Evolutionary conservation across 495 filamentous ascomycete species (phyloP), one percentile per base, ranked within the genome.

Genomic region (Terfezia boudieri): DNA sequence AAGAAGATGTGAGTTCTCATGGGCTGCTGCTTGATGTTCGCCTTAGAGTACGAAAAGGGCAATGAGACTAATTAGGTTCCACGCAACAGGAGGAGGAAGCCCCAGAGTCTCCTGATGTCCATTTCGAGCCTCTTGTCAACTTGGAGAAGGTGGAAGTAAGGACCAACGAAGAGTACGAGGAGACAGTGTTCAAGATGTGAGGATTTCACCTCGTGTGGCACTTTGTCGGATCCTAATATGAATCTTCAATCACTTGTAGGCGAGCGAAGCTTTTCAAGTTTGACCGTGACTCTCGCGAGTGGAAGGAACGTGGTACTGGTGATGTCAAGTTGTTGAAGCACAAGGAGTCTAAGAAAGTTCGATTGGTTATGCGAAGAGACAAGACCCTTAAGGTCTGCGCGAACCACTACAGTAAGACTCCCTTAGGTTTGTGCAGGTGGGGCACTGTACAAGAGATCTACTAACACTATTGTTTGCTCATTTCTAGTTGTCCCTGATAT

Each of bases 371-470:
- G 92, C 81, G 92, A 69, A 76, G 92, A 66, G 92, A 99, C 72
- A 94, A 95, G 82, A 96, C 92, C 59, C 78, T 94, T 71, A 99
- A 99, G 75, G 90, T 96, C 70, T 99, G 92, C 81, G 92, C 92
- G 66, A 99, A 99, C 73, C 92, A 99, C 75, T 99, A 99, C 70
- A 82, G 90, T 98, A 82, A 67, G 85, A 69, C 0, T 51, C 26
- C 49, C 16, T 11, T 51, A 17, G 26, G 7, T 32, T 7, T 7
- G 26, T 32, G 1, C 26, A 16, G 20, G 9, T 51, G 32, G 12
- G 55, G 23, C 55, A n/a, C 7, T 36, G 7, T 16, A n/a, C 1
- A n/a, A 35, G 12, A 32, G 12, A 0, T 11, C 8, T 23, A 49
- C 12, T 10, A 23, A 36, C 22, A 36, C 3, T 14, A 41, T 5